Evolutionary conservation across 169 alveolate genomes (phyloP).

Genomic region (Eimeria falciformis): DNA sequence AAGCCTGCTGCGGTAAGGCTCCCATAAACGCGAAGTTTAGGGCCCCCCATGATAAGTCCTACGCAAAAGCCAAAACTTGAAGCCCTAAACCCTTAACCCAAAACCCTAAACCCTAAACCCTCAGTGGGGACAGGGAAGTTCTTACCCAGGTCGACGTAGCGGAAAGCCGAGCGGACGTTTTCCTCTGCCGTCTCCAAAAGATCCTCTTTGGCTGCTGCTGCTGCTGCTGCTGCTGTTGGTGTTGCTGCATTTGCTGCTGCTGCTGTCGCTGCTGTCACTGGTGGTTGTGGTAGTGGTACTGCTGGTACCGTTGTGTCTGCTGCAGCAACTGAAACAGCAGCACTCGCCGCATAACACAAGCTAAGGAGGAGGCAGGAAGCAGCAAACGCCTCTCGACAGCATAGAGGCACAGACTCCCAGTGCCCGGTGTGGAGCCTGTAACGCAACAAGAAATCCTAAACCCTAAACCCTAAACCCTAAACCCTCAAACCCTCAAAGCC

Average conservation of each 20-base stretch:
- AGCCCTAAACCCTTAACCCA: conserved; percentile 12
- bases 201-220: conserved; percentile 16
- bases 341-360: neutral
- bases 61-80: too few species aligned
- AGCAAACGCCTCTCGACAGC: conserved; percentile 32
- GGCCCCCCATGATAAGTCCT: conserved; percentile 61
- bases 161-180: conserved; percentile 23
- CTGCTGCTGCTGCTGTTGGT: conserved; percentile 29
- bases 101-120: conserved; percentile 13
- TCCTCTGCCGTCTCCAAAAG: neutral
- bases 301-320: neutral
- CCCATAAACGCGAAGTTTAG: conserved; percentile 38
- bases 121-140: neutral
- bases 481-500: neutral
- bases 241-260: neutral
- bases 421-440: conserved; percentile 14
- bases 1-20: neutral
- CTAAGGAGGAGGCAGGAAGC: conserved; percentile 22
- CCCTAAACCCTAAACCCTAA: conserved; percentile 34
- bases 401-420: conserved; percentile 36
- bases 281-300: neutral
- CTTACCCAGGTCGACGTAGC: conserved; percentile 50
- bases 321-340: conserved; percentile 9
- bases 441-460: too few species aligned
- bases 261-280: neutral